Evolutionary conservation across 768 basidiomycete species (phyloP), one percentile per base, ranked within the genome.

Genomic region (Mycena amicta): DNA sequence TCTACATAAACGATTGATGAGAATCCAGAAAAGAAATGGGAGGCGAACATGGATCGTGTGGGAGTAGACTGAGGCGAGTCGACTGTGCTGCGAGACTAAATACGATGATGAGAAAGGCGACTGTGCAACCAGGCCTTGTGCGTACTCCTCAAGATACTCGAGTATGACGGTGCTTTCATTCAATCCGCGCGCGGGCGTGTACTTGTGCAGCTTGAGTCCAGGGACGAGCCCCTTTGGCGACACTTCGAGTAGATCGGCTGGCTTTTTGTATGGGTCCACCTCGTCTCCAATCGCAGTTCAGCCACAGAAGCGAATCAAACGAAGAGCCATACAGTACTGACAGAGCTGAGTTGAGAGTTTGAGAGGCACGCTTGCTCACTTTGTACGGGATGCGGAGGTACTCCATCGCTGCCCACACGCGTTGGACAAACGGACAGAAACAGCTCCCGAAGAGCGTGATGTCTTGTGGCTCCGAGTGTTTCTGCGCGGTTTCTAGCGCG

Each of bases 221-320:
- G 92, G 91, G 1, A 95, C 90, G 3, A 94, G 79, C 0, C 92
- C 91, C 65, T 90, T 91, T 1, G 92, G 90, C 16, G 90, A 92
- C 18, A 92, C 77, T 33, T 89, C 84, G n/a, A 95, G 77, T 20
- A 94, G 81, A 29, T 90, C 90, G 50, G 83, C 71, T n/a, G n/a
- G n/a, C 64, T 93, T 94, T 72, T 85, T 85, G 76, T 93, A 92
- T 20, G 90, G 89, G 71, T 92, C 88, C 27, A 91, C 88, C 71
- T 92, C 90, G 64, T 88, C 90, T 91, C 45, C 23, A 23, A n/a
- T n/a, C n/a, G n/a, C n/a, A n/a, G n/a, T n/a, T n/a, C n/a, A n/a
- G n/a, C n/a, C n/a, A n/a, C n/a, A n/a, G n/a, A n/a, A n/a, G n/a
- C n/a, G n/a, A n/a, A n/a, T n/a, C n/a, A n/a, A n/a, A n/a, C n/a